Base-by-base conservation (phyloP, 768 basidiomycete genomes). In the Pulveroboletus sp. region DNA sequence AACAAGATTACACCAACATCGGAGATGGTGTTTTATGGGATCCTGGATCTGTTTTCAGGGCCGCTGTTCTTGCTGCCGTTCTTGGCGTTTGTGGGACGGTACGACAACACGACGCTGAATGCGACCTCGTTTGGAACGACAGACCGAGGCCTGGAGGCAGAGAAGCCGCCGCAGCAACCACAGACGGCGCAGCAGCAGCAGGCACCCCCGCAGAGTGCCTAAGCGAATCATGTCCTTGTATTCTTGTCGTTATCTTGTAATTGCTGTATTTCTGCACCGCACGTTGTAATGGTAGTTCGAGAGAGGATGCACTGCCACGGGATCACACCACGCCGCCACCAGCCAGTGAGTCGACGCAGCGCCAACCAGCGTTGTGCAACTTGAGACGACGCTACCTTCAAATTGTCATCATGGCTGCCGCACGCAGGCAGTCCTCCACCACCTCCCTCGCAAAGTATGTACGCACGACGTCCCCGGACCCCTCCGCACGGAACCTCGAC, bases 351-450 rank as follows among this genome's bases (percentile, higher is more conserved):
- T 43, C 40, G 29, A 19, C 39, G 55, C n/a, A n/a, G n/a, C n/a
- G n/a, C n/a, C n/a, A n/a, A n/a, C n/a, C n/a, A n/a, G 6, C 27
- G 6, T 29, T 29, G 12, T 29, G 6, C 27, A 29, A 12, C 27
- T 6, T 12, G 56, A 55, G 34, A 2, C 54, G 32, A 50, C n/a
- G 2, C 17, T 44, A 44, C 45, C 46, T 58, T 39, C 56, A n/a
- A n/a, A n/a, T n/a, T n/a, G n/a, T 48, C 45, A 64, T 57, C 50
- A 87, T 88, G 84, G 74, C 85, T 69, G 81, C 87, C 51, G 75
- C 86, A 64, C 80, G n/a, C n/a, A n/a, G 89, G 67, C 86, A 88
- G 78, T 62, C 86, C 52, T 92, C 89, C 31, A 86, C 87, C 0
- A 88, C 89, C 5, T 92, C 89, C 6, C 74, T 91, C 29, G 81